Evolutionary conservation across 768 basidiomycete genomes (phyloP).

Genomic region (Myochromella boudieri): DNA sequence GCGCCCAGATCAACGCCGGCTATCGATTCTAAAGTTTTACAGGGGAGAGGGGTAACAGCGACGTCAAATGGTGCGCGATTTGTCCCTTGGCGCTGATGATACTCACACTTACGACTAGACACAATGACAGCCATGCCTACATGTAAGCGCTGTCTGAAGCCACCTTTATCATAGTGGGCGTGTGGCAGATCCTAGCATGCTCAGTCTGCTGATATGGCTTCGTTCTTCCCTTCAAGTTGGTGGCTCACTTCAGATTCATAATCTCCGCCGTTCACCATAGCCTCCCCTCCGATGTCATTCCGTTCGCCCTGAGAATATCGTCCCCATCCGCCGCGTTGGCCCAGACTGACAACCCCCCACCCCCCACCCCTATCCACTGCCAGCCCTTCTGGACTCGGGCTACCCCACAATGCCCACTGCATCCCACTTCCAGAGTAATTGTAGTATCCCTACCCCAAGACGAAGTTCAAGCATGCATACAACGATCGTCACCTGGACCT

Average conservation of each 20-base stretch:
- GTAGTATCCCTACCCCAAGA: no score
- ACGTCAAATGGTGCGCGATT: slow-evolving; percentile 71
- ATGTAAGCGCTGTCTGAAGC: slow-evolving; percentile 91
- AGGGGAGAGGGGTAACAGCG: slow-evolving; percentile 61
- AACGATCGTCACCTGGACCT: no score
- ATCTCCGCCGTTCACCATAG: slow-evolving; percentile 92
- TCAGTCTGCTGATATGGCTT: background rate
- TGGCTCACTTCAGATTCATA: slow-evolving; percentile 96
- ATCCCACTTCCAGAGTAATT: no score
- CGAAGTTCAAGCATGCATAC: no score
- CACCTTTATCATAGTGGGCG: slow-evolving; percentile 80
- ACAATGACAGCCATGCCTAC: slow-evolving; percentile 95
- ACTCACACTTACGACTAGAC: slow-evolving; percentile 42
- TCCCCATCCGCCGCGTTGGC: no score
- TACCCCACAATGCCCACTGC: no score
- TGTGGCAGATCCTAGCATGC: background rate
- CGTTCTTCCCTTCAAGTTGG: slow-evolving; percentile 50
- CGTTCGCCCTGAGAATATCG: no score
- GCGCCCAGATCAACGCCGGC: slow-evolving; percentile 68
- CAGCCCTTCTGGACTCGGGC: no score
- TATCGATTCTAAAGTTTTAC: slow-evolving; percentile 93
- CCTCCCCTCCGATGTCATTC: no score
- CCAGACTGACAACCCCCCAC: no score
- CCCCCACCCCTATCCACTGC: no score
- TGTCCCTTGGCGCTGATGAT: background rate